Evolutionary conservation across 2,329 filamentous ascomycete species (phyloP).

Genomic region (Lachnellula arida): DNA sequence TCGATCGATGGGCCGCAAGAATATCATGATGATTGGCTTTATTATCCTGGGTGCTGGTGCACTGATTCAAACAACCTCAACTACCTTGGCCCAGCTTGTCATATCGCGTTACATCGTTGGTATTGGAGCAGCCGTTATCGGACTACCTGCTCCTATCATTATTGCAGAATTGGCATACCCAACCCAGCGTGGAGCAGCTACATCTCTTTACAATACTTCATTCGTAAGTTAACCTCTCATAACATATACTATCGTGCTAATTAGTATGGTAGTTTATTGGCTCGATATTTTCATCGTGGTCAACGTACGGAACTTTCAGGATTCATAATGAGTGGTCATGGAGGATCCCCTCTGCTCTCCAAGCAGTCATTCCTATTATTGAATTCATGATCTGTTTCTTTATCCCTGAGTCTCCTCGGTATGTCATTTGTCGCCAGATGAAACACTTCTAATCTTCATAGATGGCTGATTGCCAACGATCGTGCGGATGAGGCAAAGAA

Average conservation of each 20-base stretch:
- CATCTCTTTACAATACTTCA: background rate
- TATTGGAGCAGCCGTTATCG: slow-evolving; percentile 2
- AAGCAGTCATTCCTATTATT: background rate
- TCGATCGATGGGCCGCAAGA: too few relatives aligned
- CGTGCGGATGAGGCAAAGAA: slow-evolving; percentile 46
- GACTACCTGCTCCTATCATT: slow-evolving; percentile 36
- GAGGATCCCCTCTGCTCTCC: slow-evolving; percentile 21
- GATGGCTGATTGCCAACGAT: slow-evolving; percentile 33
- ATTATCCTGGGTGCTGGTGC: background rate
- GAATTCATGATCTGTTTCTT: slow-evolving; percentile 17
- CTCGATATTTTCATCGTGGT: slow-evolving; percentile 39
- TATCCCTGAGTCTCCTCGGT: slow-evolving; percentile 34
- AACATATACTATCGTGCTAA: background rate
- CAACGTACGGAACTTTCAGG: slow-evolving; percentile 36
- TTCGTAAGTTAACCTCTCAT: background rate
- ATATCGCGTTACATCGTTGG: background rate
- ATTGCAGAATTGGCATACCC: slow-evolving; percentile 50
- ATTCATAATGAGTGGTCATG: slow-evolving; percentile 19
- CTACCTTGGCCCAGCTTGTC: too few relatives aligned
- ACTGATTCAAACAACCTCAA: background rate
- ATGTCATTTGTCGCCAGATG: slow-evolving; percentile 31
- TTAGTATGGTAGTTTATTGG: slow-evolving; percentile 23
- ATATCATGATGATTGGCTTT: too few relatives aligned
- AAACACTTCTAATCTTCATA: too few relatives aligned
- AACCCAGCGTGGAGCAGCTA: slow-evolving; percentile 44